Evolutionary conservation across 257 asterid genomes (phyloP), one percentile per base, ranked within the genome.

Genomic region (Schizonepeta tenuifolia): DNA sequence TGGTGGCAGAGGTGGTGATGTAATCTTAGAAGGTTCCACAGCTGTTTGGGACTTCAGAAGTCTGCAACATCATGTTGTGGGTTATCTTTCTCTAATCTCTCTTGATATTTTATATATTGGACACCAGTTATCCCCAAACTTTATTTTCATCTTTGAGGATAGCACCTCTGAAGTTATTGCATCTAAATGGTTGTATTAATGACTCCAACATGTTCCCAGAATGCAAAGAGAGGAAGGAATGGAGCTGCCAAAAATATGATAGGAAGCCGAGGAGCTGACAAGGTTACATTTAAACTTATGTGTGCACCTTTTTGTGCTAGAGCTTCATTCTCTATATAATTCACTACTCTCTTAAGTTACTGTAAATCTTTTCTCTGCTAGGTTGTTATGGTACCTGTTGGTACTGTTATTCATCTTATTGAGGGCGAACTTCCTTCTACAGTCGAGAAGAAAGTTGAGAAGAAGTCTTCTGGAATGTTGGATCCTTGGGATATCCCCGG

Each of bases 1-100:
- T 84, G 99, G 99, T 70, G 99, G 99, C 67, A 78, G 86, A 83
- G 97, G 99, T 41, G 99, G 99, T 67, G 93, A 94, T 17, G 97
- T 94, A 35, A 82, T 94, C 64, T 81, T 94, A 81, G 97, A 94
- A 82, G 86, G 93, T 71, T 88, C 95, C 17, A 67, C 92, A 33
- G 69, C 93, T 43, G 87, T 86, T 40, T 94, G 99, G 97, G 98
- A 94, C 85, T 88, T 91, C 80, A 91, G 99, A 79, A 49, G 93
- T 78, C 82, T 94, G 82, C 98, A 89, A 76, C 97, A 88, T 82
- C 99, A 91, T 71, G 63, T 80, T 13, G 97, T 94, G 72, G 40
- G 96, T 82, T 75, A 67, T 64, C 75, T 57, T 78, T 77, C 68
- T 72, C 72, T 67, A 31, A 14, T 46, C 18, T 51, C 12, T 24